Percentiles rank a stretch among this genome's conserved stretches.
These are phyloP conservation scores for Zasmidium citrigriseum DNA, from an alignment of 2,329 filamentous ascomycete species.

Conservation along the genomic window DNA sequence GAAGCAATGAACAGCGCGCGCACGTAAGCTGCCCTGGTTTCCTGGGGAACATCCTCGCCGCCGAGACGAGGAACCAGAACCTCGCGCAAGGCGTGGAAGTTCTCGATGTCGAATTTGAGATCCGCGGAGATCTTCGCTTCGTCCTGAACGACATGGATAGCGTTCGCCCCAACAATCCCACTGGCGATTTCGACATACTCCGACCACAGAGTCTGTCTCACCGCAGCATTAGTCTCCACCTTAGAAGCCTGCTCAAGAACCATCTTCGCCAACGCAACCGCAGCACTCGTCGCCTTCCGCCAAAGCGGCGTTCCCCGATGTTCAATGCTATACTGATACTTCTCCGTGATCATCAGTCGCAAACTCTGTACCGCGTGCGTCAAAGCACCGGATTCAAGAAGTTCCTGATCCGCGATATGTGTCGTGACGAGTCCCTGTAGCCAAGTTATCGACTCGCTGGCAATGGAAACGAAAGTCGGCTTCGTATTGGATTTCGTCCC, in stretches of 20 bases:
- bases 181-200: slow-evolving; percentile 41
- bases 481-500: slow-evolving; percentile 41
- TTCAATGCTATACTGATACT: slow-evolving; percentile 74
- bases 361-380: slow-evolving; percentile 67
- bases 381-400: slow-evolving; percentile 71
- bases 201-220: slow-evolving; percentile 56
- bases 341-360: slow-evolving; percentile 69
- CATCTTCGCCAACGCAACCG: slow-evolving; percentile 66
- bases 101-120: slow-evolving; percentile 76
- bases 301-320: slow-evolving; percentile 74
- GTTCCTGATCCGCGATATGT: slow-evolving; percentile 63
- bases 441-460: slow-evolving; percentile 76
- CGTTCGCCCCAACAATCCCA: slow-evolving; percentile 40
- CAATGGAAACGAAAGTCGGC: slow-evolving; percentile 86
- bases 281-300: slow-evolving; percentile 74
- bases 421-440: slow-evolving; percentile 62
- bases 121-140: slow-evolving; percentile 58
- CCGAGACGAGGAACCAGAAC: slow-evolving; percentile 77
- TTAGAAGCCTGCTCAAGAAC: slow-evolving; percentile 56
- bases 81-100: slow-evolving; percentile 68
- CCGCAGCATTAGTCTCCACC: slow-evolving; percentile 30
- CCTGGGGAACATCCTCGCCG: slow-evolving; percentile 63
- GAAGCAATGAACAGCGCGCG: slow-evolving; percentile 79
- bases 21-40: slow-evolving; percentile 68
- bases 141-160: slow-evolving; percentile 33